Evolutionary conservation across 495 filamentous ascomycete genomes (phyloP).

Genomic region (Xylaria castorea): DNA sequence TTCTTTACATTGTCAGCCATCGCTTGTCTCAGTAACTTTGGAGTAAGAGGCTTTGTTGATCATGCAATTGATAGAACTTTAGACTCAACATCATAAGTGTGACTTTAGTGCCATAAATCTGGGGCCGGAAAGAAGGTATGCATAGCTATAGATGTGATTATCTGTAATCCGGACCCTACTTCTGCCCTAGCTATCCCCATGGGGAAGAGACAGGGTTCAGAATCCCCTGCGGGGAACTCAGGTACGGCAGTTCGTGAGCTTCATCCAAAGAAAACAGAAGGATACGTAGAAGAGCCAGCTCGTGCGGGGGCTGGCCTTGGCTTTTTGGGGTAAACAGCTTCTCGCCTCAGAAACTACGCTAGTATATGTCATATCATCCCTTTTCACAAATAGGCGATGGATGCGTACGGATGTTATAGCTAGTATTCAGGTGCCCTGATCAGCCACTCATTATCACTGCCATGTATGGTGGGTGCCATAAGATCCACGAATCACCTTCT

Average conservation of each 20-base stretch:
- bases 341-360: not conserved
- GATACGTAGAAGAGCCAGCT: not conserved
- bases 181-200: not conserved
- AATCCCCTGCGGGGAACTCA: constrained; percentile 14
- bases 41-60: no score
- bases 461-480: not conserved
- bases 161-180: not conserved
- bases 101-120: not conserved
- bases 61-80: not conserved
- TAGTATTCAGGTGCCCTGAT: not conserved
- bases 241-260: constrained; percentile 17
- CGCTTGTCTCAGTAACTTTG: not conserved
- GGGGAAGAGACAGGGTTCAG: not conserved
- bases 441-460: not conserved
- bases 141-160: not conserved
- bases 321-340: not conserved
- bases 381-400: not conserved
- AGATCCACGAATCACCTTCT: not conserved
- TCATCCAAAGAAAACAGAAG: not conserved
- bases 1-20: constrained; percentile 32
- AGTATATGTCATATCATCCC: not conserved
- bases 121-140: not conserved
- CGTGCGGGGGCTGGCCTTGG: not conserved
- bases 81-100: not conserved
- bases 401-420: not conserved